Evolutionary conservation across 768 basidiomycete genomes (phyloP).

Genomic region (Amanita pseudoporphyria): DNA sequence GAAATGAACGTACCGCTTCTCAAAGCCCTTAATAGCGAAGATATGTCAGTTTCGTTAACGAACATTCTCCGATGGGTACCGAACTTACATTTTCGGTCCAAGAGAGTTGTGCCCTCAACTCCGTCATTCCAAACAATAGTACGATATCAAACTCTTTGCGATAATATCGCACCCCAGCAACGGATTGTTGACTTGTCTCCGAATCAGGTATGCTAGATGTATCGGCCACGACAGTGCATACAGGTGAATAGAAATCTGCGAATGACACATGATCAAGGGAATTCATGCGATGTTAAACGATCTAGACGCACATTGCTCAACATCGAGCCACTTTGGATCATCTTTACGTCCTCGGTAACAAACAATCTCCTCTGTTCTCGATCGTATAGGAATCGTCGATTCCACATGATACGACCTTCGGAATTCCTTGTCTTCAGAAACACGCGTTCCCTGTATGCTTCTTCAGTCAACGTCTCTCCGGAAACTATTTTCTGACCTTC

Average conservation of each 20-base stretch:
- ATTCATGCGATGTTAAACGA: background rate
- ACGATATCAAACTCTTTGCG: conserved; percentile 22
- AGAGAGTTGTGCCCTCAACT: conserved; percentile 33
- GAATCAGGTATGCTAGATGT: conserved; percentile 9
- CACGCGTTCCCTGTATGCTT: conserved; percentile 29
- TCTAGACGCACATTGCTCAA: conserved; percentile 17
- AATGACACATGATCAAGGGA: background rate
- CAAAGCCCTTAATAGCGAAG: background rate
- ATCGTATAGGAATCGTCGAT: conserved; percentile 15
- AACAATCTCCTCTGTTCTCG: conserved; percentile 14
- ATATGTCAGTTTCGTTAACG: background rate
- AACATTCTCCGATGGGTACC: background rate
- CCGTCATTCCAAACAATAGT: conserved; percentile 36
- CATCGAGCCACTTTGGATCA: conserved; percentile 21
- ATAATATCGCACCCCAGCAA: conserved; percentile 13
- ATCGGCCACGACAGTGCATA: conserved; percentile 21
- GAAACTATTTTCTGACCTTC: conserved; percentile 19
- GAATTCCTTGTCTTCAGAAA: conserved; percentile 36
- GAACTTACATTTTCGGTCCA: conserved; percentile 34
- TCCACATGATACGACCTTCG: conserved; percentile 25
- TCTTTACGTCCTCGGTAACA: conserved; percentile 18
- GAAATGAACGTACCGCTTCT: conserved; percentile 3
- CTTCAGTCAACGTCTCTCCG: background rate
- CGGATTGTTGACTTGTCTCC: background rate
- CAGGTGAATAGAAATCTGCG: conserved; percentile 19